Evolutionary conservation across 495 filamentous ascomycete species (phyloP).

Genomic region (Bacidia gigantensis): DNA sequence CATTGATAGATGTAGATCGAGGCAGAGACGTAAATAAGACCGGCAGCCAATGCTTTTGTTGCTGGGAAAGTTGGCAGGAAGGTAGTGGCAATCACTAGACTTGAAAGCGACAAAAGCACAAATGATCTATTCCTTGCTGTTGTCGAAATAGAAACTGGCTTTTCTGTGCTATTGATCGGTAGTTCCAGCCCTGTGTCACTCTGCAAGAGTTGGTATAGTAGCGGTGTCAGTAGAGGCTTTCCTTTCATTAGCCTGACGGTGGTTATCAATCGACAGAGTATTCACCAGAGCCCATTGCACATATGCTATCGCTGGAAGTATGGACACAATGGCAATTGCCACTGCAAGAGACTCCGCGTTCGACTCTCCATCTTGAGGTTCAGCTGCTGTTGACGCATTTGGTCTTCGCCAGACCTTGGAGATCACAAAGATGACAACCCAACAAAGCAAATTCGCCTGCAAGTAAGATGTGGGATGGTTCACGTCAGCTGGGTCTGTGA

Average conservation of each 20-base stretch:
- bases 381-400: neutral
- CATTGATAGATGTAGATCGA: neutral
- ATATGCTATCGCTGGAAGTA: neutral
- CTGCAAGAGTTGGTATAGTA: neutral
- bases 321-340: neutral
- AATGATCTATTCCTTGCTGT: neutral
- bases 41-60: neutral
- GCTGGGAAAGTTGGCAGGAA: neutral
- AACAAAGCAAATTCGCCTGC: neutral
- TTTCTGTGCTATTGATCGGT: neutral
- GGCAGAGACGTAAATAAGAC: neutral
- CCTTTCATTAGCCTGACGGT: neutral
- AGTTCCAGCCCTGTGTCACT: neutral
- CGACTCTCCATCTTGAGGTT: neutral
- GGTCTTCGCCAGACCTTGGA: neutral
- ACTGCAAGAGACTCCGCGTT: neutral
- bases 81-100: neutral
- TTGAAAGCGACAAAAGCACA: neutral
- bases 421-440: neutral
- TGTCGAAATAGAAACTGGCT: neutral
- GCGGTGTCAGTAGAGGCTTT: conserved; percentile 2
- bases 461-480: neutral
- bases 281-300: conserved; percentile 2
- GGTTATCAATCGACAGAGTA: neutral
- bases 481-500: neutral